Conservation (phyloP, 2,329 filamentous ascomycete genomes). For the Nakataea oryzae region DNA sequence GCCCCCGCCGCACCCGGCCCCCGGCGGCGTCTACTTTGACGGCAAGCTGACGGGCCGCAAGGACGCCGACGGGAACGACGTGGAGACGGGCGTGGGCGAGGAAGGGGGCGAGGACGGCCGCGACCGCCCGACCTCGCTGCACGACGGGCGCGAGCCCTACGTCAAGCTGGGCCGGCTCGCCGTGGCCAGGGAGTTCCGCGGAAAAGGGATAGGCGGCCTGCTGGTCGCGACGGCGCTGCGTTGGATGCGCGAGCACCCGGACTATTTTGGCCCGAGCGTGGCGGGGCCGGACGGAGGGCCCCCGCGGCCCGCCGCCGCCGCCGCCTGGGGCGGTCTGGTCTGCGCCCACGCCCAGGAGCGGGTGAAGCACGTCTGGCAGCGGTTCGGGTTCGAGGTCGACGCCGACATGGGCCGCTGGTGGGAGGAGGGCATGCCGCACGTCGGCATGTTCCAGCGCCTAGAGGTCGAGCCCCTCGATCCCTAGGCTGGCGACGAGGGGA, state of each 20-base stretch:
- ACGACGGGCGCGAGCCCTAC: slow-evolving; percentile 61
- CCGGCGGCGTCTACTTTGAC: slow-evolving; percentile 36
- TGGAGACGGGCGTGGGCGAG: slow-evolving; percentile 2
- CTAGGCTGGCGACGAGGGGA: neutral
- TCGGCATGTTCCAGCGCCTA: slow-evolving; percentile 65
- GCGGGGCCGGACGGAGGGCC: neutral
- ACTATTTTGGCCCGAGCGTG: slow-evolving; percentile 34
- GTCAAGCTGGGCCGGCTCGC: slow-evolving; percentile 74
- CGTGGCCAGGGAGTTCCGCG: slow-evolving; percentile 54
- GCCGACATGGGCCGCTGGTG: slow-evolving; percentile 65
- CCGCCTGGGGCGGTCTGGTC: slow-evolving; percentile 63
- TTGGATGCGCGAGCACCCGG: slow-evolving; percentile 56
- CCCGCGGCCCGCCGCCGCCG: slow-evolving; percentile 15
- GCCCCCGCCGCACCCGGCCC: slow-evolving; percentile 52
- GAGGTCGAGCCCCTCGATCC: slow-evolving; percentile 15
- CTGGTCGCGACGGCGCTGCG: slow-evolving; percentile 56
- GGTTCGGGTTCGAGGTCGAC: slow-evolving; percentile 65
- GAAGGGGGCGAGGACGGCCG: slow-evolving; percentile 7
- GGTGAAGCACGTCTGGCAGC: slow-evolving; percentile 55
- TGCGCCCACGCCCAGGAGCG: slow-evolving; percentile 69
- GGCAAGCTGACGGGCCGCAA: slow-evolving; percentile 20
- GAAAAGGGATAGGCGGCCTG: slow-evolving; percentile 50
- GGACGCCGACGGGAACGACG: slow-evolving; percentile 12
- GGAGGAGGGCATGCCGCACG: slow-evolving; percentile 76
- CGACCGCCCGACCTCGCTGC: slow-evolving; percentile 38